Percentiles rank a stretch among this genome's conserved stretches.
phyloP scores from a whole-genome alignment of 1,139 yeast genomes.

The Hyphopichia fennica region DNA sequence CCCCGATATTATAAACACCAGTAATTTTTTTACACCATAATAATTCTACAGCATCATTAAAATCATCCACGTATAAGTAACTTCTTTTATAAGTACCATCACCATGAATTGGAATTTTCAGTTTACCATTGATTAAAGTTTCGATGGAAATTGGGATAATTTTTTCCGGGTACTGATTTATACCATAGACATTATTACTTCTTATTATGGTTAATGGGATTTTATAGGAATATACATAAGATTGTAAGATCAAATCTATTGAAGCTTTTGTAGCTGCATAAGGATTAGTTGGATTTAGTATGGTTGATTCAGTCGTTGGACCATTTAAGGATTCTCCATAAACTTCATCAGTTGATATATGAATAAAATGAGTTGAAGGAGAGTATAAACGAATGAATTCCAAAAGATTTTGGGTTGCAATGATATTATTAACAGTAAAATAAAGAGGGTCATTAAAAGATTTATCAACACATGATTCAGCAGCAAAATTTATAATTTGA shows the following conservation, averaged over 20 bases:
- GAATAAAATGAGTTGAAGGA: conserved; percentile 28
- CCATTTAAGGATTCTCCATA: conserved; percentile 46
- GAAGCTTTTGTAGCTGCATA: conserved; percentile 63
- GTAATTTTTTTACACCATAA: conserved; percentile 20
- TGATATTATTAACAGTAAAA: conserved; percentile 49
- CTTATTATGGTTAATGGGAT: conserved; percentile 47
- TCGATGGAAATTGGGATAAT: conserved; percentile 41
- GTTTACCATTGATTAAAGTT: conserved; percentile 15
- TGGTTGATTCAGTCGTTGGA: conserved; percentile 34
- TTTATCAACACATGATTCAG: conserved; percentile 58
- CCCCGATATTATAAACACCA: conserved; percentile 47
- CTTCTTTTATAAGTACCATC: conserved; percentile 46
- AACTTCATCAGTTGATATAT: conserved; percentile 64
- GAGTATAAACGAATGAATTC: conserved; percentile 35
- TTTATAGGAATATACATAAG: conserved; percentile 46
- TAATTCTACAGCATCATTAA: conserved; percentile 42
- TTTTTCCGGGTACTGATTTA: conserved; percentile 58
- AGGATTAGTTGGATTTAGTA: conserved; percentile 55
- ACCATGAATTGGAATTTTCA: conserved; percentile 45
- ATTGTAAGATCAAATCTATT: conserved; percentile 49
- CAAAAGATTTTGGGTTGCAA: conserved; percentile 51
- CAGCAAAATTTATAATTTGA: conserved; percentile 54
- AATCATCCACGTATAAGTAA: conserved; percentile 51
- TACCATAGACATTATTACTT: conserved; percentile 59
- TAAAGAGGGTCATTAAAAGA: conserved; percentile 48